Evolutionary conservation across 192 early-diverging fungal species (phyloP), one percentile per base, ranked within the genome.

Genomic region (Backusella tuberculispora): DNA sequence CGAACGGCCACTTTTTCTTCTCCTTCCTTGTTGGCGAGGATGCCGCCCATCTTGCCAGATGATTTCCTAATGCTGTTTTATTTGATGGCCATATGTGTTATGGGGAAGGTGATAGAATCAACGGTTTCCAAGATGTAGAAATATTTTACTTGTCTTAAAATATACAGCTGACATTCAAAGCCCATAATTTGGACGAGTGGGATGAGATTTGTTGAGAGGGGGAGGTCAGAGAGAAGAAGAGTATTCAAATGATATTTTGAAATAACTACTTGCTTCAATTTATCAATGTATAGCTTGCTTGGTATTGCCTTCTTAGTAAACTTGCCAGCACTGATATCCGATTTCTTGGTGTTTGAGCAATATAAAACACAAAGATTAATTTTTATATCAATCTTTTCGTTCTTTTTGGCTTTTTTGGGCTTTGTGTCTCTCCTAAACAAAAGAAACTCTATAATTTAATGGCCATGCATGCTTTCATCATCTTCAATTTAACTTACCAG

Each of bases 401-500:
- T 19, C 65, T 66, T 66, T n/a, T 66, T 66, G 12, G 65, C 65
- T 66, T 66, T 66, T 66, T 1, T 43, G 41, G 65, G 40, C 40
- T 19, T 66, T 42, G 38, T 66, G 8, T 66, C 65, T 13, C 41
- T 40, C 65, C 65, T 66, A 66, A 66, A 66, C 65, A 43, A 64
- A 66, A 15, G 4, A 42, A 66, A 66, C 40, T 66, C 40, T 43
- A 66, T 66, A 40, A 66, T 66, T 43, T 66, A 42, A 66, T 66
- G 40, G 40, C 65, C 29, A 66, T 43, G 40, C 65, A 43, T 66
- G 3, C 37, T 66, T 66, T 66, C 4, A 43, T 66, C 65, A 66
- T 66, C 37, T 66, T 43, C 65, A 66, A 66, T 66, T 66, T 42
- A 19, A 66, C 65, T 66, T 66, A 66, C 41, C 65, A 66, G 65